Conservation (phyloP, 208 protist species). For the Polymyxa betae region DNA sequence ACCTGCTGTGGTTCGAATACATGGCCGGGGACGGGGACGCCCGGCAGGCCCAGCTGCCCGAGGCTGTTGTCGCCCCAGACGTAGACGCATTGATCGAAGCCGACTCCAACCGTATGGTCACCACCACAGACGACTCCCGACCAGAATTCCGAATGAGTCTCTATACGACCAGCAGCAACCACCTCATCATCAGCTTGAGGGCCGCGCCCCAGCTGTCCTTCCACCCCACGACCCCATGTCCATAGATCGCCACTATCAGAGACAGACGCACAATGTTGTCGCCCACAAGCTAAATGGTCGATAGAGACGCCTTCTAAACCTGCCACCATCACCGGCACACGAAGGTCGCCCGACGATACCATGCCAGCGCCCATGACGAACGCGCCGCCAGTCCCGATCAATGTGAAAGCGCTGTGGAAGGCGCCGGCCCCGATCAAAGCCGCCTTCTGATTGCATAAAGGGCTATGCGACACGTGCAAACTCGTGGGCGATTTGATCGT, state of each 20-base stretch:
- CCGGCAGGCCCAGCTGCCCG: background rate
- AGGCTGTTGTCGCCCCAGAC: constrained; percentile 40
- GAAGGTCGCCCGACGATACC: background rate
- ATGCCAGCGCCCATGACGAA: background rate
- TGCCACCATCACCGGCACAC: background rate
- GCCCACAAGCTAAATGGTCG: constrained; percentile 1
- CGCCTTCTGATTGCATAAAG: background rate
- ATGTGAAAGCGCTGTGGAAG: background rate
- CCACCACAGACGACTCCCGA: background rate
- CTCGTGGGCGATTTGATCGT: background rate
- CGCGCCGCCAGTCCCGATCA: background rate
- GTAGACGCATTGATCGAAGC: constrained; percentile 33
- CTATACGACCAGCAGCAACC: background rate
- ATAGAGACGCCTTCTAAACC: background rate
- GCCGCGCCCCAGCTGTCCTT: constrained; percentile 30
- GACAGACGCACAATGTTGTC: background rate
- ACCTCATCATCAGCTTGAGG: background rate
- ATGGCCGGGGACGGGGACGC: background rate
- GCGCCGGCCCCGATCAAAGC: background rate
- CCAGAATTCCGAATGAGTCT: constrained; percentile 23
- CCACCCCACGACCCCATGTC: background rate
- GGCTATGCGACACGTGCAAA: constrained; percentile 3
- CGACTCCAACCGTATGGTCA: background rate
- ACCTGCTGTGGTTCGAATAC: background rate
- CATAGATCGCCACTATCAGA: background rate